Conservation (phyloP, 139 green algal genomes). For the Choricystis sp. region DNA sequence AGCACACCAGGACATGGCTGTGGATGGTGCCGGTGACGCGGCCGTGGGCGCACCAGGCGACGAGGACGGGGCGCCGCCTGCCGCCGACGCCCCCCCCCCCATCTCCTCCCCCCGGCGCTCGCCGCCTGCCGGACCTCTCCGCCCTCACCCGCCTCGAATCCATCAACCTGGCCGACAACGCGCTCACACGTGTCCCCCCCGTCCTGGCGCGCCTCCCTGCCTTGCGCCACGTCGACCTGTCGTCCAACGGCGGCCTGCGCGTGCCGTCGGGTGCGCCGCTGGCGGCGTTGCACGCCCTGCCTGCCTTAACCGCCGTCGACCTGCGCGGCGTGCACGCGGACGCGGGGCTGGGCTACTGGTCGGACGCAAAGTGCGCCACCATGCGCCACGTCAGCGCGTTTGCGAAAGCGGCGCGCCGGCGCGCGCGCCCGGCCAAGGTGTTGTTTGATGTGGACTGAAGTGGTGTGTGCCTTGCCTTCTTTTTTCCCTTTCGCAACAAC, state of each 20-base stretch:
- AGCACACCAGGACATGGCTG: too few relatives aligned
- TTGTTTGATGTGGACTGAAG: constrained; percentile 14
- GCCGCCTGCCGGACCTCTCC: constrained; percentile 18
- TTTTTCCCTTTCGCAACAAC: too few relatives aligned
- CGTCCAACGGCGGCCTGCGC: constrained; percentile 2
- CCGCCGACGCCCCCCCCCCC: too few relatives aligned
- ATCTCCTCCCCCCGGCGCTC: neutral
- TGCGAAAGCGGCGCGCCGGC: constrained; percentile 25
- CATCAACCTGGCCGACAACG: constrained; percentile 33
- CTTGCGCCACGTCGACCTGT: constrained; percentile 14
- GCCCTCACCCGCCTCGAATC: constrained; percentile 18
- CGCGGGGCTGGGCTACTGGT: constrained; percentile 17
- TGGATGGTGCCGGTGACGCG: neutral
- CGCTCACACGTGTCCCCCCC: constrained; percentile 16
- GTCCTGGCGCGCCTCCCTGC: constrained; percentile 14
- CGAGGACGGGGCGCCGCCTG: neutral
- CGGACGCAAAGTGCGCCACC: constrained; percentile 29
- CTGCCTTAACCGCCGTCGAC: constrained; percentile 19
- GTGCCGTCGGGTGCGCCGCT: constrained; percentile 4
- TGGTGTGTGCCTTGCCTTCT: too few relatives aligned
- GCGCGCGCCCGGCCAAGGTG: constrained; percentile 5
- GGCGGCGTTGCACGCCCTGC: constrained; percentile 11
- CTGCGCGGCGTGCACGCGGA: constrained; percentile 26
- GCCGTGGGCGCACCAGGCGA: too few relatives aligned
- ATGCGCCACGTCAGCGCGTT: constrained; percentile 32